These are phyloP conservation scores for Aphanomyces cochlioides DNA, from an alignment of 352 stramenopile genomes.

Conservation along the genomic window DNA sequence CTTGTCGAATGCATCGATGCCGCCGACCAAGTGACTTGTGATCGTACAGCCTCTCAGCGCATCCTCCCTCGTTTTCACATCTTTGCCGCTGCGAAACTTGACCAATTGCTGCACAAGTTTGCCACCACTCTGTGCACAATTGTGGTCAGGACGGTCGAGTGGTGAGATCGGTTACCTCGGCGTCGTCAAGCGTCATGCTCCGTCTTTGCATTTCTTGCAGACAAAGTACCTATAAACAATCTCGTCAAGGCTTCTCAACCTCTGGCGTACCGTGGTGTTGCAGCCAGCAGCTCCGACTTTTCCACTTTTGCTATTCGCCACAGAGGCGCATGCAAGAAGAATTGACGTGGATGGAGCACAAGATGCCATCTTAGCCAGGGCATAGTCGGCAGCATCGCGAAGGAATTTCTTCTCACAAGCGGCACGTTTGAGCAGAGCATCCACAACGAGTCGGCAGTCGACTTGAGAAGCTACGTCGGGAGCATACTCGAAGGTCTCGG, in stretches of 20 bases:
- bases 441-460: conserved; percentile 34
- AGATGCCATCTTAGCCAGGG: conserved; percentile 40
- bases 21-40: background rate
- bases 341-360: conserved; percentile 46
- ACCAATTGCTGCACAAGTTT: background rate
- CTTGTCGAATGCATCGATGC: conserved; percentile 10
- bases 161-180: background rate
- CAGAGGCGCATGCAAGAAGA: conserved; percentile 39
- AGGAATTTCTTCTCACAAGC: conserved; percentile 74
- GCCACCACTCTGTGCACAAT: too few species aligned
- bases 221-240: conserved; percentile 18
- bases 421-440: conserved; percentile 56
- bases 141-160: too few species aligned
- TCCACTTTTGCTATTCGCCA: conserved; percentile 55
- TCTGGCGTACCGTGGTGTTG: conserved; percentile 17
- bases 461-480: background rate
- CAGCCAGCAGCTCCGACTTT: conserved; percentile 42
- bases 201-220: conserved; percentile 14
- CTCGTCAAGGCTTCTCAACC: background rate
- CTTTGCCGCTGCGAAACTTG: conserved; percentile 21
- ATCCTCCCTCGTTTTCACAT: conserved; percentile 24
- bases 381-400: conserved; percentile 47
- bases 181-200: background rate
- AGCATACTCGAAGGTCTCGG: conserved; percentile 54
- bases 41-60: background rate